phyloP scores from a whole-genome alignment of 257 asterid genomes.

The Solanum habrochaites region DNA sequence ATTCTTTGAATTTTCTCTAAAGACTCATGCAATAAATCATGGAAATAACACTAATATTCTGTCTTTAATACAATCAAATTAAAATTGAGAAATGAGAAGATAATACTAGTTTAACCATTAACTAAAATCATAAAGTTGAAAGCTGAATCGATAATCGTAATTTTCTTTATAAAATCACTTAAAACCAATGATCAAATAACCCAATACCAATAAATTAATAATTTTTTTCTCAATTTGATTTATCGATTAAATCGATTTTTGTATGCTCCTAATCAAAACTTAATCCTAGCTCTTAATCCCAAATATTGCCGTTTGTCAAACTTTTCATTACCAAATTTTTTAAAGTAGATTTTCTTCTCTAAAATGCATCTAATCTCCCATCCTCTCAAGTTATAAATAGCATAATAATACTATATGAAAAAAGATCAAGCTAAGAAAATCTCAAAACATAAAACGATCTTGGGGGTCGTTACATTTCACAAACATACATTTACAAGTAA shows the following conservation, averaged over 20 bases:
- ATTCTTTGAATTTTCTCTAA: not conserved
- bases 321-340: too few relatives aligned
- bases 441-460: not conserved
- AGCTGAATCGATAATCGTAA: not conserved
- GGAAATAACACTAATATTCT: too few relatives aligned
- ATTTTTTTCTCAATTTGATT: too few relatives aligned
- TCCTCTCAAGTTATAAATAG: not conserved
- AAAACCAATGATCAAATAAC: not conserved
- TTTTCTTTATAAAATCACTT: not conserved
- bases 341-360: too few relatives aligned
- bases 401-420: not conserved
- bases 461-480: not conserved
- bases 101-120: not conserved
- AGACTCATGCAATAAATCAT: not conserved
- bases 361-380: not conserved
- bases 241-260: too few relatives aligned
- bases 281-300: not conserved
- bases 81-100: not conserved
- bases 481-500: not conserved
- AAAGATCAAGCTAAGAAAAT: too few relatives aligned
- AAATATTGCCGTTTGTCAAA: not conserved
- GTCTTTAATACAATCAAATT: too few relatives aligned
- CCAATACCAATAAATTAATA: too few relatives aligned
- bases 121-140: not conserved
- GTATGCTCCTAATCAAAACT: not conserved